Percentiles rank a stretch among this genome's conserved stretches.
Evolutionary conservation across 83 land plant genomes (phyloP).

Genomic region (Picea abies): DNA sequence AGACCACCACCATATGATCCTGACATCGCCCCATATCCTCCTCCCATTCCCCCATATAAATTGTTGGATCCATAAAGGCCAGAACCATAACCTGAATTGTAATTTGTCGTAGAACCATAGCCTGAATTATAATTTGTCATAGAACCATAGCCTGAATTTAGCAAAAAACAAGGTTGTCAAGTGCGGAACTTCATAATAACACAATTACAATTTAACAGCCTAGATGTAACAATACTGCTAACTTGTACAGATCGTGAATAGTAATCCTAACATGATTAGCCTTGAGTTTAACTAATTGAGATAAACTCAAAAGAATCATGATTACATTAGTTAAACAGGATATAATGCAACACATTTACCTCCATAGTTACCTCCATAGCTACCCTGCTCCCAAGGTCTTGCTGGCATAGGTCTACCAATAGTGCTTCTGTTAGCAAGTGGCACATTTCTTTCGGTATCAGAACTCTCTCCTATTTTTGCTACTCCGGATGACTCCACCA

Average conservation of each 20-base stretch:
- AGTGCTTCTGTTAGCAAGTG: conserved; percentile 18
- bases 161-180: background rate
- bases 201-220: background rate
- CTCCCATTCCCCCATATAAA: conserved; percentile 22
- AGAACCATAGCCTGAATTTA: conserved; percentile 44
- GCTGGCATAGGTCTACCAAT: conserved; percentile 49
- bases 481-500: conserved; percentile 66
- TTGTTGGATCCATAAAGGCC: conserved; percentile 34
- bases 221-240: background rate
- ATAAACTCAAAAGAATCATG: background rate
- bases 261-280: background rate
- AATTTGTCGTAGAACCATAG: conserved; percentile 43
- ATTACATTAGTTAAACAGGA: background rate
- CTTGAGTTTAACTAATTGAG: background rate
- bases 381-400: conserved; percentile 52
- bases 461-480: conserved; percentile 67
- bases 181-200: background rate
- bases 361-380: conserved; percentile 31
- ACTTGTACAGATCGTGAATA: background rate
- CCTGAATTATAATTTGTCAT: conserved; percentile 43
- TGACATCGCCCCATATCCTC: background rate
- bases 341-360: background rate
- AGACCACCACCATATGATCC: conserved; percentile 42
- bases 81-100: conserved; percentile 43
- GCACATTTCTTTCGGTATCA: conserved; percentile 21